A percentile compares a stretch with the other conserved stretches of the same genome.
Conservation (phyloP, 2,329 filamentous ascomycete species). For the Paecilomyces fulvus region DNA sequence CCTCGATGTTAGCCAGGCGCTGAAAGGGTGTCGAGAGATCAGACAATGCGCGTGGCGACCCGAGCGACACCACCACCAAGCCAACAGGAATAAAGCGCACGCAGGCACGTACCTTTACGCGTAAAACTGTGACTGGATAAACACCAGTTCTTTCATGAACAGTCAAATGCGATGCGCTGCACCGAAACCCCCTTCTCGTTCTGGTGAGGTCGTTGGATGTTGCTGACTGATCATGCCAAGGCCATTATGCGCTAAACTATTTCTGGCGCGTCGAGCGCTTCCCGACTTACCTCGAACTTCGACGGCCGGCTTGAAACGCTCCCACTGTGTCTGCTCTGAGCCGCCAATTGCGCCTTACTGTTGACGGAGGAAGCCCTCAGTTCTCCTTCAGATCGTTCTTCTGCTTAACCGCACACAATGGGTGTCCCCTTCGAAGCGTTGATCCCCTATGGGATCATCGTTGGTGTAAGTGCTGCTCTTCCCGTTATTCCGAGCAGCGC, state of each 20-base stretch:
- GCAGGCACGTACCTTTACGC: slow-evolving; percentile 9
- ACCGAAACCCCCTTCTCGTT: slow-evolving; percentile 23
- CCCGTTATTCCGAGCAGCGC: slow-evolving; percentile 7
- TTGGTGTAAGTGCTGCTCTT: slow-evolving; percentile 41
- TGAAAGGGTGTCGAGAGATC: background rate
- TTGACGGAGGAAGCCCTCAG: background rate
- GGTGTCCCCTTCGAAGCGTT: slow-evolving; percentile 60
- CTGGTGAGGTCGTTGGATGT: slow-evolving; percentile 25
- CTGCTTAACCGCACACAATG: slow-evolving; percentile 35
- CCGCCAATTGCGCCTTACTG: background rate
- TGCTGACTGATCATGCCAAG: slow-evolving; percentile 26
- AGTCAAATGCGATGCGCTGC: slow-evolving; percentile 23
- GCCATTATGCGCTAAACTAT: slow-evolving; percentile 17
- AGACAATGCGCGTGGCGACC: slow-evolving; percentile 3
- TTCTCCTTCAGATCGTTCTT: background rate
- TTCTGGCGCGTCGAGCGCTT: slow-evolving; percentile 19
- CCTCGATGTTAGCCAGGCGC: slow-evolving; percentile 1
- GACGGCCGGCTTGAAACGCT: background rate
- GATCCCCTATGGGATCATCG: slow-evolving; percentile 56
- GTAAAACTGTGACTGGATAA: slow-evolving; percentile 15
- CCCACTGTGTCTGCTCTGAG: background rate
- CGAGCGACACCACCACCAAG: slow-evolving; percentile 1
- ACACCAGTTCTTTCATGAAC: slow-evolving; percentile 15
- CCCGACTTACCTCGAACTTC: background rate
- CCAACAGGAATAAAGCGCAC: slow-evolving; percentile 3